A percentile compares a stretch with the other conserved stretches of the same genome.
These are phyloP conservation scores for Malassezia globosa DNA, from an alignment of 1,284 basidiomycete species.

Conservation along the genomic window DNA sequence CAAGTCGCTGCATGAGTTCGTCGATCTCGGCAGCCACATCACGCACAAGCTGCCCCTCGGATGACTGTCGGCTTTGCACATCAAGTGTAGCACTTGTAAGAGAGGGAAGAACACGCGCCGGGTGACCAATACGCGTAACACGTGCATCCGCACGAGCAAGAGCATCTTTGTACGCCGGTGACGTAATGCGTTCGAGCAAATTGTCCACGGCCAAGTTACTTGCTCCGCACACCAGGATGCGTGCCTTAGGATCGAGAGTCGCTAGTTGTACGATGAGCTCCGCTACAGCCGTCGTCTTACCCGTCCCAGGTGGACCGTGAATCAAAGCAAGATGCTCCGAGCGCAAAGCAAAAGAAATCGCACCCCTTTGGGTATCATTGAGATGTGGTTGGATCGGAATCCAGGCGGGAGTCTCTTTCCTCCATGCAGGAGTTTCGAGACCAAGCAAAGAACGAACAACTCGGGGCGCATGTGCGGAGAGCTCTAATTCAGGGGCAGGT, in stretches of 20 bases:
- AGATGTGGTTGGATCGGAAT: conserved; percentile 64
- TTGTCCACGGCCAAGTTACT: conserved; percentile 71
- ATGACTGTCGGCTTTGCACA: conserved; percentile 56
- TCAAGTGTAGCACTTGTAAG: conserved; percentile 75
- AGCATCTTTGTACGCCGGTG: conserved; percentile 20
- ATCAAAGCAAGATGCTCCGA: conserved; percentile 71
- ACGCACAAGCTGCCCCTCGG: conserved; percentile 31
- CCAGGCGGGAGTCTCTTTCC: conserved; percentile 23
- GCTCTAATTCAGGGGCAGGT: conserved; percentile 2
- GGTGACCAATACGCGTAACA: conserved; percentile 51
- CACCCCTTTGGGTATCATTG: conserved; percentile 72
- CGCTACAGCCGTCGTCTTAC: conserved; percentile 50
- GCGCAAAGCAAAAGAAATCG: conserved; percentile 63
- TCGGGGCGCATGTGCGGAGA: conserved; percentile 16
- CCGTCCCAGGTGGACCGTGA: conserved; percentile 76
- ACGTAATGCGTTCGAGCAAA: conserved; percentile 39
- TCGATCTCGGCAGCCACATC: conserved; percentile 35
- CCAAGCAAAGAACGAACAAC: conserved; percentile 31
- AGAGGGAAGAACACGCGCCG: conserved; percentile 73
- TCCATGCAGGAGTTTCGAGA: conserved; percentile 16
- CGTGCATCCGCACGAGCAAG: conserved; percentile 22
- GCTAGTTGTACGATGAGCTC: conserved; percentile 44
- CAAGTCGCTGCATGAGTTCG: conserved; percentile 11
- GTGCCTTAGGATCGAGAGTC: conserved; percentile 10
- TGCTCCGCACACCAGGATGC: conserved; percentile 73